Base-by-base conservation (phyloP, 495 filamentous ascomycete genomes). In the Podospora sp. region DNA sequence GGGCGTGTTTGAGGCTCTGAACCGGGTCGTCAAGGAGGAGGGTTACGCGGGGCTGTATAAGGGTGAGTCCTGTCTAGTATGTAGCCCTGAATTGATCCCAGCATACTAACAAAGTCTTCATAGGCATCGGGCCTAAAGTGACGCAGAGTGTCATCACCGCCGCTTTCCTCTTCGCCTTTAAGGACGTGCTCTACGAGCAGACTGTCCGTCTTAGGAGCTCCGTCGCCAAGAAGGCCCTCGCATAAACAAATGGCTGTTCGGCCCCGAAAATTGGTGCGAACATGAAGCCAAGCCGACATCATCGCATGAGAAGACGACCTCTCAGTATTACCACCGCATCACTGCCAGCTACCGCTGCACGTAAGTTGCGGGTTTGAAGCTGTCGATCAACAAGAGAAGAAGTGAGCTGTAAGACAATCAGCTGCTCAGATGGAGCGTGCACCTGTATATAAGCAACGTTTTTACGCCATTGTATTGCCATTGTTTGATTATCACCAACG, bases 151-250 rank as follows among this genome's bases (percentile, higher is more conserved):
- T 97, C 9, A 86, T 98, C 61, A 99, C 96, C 9, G 95, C 95
- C 21, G 95, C 95, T 21, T 95, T 97, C 78, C 83, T 99, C 63
- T 99, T 99, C 75, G 94, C 94, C 16, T 97, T 99, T 80, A 99
- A 99, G 84, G 95, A 99, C 79, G 92, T 83, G 51, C 79, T 87
- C 20, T 87, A 87, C 72, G 84, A 83, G 73, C 79, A 85, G 73
- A 85, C 81, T 0, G 74, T 87, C 60, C 75, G 75, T 60, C 75
- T 87, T 18, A 73, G 85, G 51, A 71, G 77, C 53, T 67, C 75
- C 21, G 65, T 81, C 29, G 73, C 82, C 16, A 78, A 73, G 63
- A 83, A 77, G 70, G 80, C 76, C 9, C 21, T 83, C 62, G 76
- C 78, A 21, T 79, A 75, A 60, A 58, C 16, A 7, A 20, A 29